phyloP scores from a whole-genome alignment of 2,329 filamentous ascomycete species.

The Bipolaris victoriae region DNA sequence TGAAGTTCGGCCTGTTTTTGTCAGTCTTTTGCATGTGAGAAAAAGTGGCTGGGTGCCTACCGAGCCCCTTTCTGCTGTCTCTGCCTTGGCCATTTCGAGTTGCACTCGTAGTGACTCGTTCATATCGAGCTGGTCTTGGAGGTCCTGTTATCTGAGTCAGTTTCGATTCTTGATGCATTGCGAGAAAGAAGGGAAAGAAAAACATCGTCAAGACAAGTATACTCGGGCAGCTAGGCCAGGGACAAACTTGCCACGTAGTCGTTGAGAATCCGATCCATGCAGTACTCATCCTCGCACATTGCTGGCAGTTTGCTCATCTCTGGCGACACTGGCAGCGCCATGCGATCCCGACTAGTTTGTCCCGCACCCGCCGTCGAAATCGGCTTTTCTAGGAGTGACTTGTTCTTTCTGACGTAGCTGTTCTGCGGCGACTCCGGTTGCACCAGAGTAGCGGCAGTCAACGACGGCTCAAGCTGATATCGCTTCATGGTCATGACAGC shows the following conservation, averaged over 20 bases:
- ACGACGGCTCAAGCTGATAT: conserved; percentile 26
- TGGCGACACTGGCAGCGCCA: conserved; percentile 32
- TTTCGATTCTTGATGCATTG: neutral
- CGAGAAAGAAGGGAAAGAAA: conserved; percentile 2
- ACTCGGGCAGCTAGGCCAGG: conserved; percentile 35
- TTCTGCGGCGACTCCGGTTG: conserved; percentile 20
- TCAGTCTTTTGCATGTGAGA: neutral
- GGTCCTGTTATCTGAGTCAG: conserved; percentile 37
- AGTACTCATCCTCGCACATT: conserved; percentile 26
- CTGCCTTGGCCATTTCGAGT: conserved; percentile 44
- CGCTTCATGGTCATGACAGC: conserved; percentile 28
- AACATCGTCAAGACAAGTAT: conserved; percentile 28
- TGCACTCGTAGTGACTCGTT: conserved; percentile 37
- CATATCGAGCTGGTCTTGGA: conserved; percentile 36
- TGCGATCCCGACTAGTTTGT: conserved; percentile 33
- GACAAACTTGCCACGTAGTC: conserved; percentile 43
- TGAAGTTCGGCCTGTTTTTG: conserved; percentile 39
- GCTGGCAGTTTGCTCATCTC: conserved; percentile 26
- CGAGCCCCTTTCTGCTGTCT: conserved; percentile 46
- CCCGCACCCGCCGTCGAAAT: conserved; percentile 30
- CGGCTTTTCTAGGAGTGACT: conserved; percentile 30
- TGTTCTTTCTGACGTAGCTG: conserved; percentile 18
- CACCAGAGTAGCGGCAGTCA: conserved; percentile 33
- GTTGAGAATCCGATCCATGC: conserved; percentile 16
- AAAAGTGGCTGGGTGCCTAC: conserved; percentile 27